A percentile compares a stretch with the other conserved stretches of the same genome.
Conservation (phyloP, 2,329 filamentous ascomycete genomes). For the Cercospora zeina region DNA sequence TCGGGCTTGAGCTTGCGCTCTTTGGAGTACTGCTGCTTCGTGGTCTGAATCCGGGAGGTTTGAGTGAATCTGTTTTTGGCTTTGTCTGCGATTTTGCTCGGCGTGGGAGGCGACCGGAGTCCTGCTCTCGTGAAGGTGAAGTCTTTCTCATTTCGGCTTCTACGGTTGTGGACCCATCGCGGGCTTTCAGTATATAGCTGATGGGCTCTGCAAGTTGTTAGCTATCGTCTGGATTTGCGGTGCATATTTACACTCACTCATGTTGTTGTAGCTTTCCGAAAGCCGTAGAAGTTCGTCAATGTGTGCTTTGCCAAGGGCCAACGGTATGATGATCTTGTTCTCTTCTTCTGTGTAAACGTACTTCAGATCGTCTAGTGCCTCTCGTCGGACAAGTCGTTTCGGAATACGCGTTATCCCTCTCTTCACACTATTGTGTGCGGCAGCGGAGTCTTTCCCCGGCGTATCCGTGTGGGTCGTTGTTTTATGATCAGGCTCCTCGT, state of each 20-base stretch:
- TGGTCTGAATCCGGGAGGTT: not conserved
- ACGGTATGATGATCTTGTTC: not conserved
- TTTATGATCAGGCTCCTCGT: not conserved
- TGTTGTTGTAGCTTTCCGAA: conserved; percentile 7
- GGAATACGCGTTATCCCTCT: conserved; percentile 1
- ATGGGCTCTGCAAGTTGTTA: not conserved
- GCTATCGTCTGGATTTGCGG: not conserved
- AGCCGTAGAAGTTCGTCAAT: conserved; percentile 7
- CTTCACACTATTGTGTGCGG: conserved; percentile 1
- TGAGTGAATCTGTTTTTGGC: not conserved
- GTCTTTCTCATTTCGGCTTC: conserved; percentile 7
- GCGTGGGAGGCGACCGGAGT: not conserved
- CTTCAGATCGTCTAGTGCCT: conserved; percentile 5
- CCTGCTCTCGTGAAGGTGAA: not conserved
- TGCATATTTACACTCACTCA: not conserved
- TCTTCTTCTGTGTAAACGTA: conserved; percentile 9
- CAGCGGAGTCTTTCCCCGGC: not conserved
- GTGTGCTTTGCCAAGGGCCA: conserved; percentile 10
- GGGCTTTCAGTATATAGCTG: conserved; percentile 2
- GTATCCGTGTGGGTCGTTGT: not conserved
- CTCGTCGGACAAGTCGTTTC: conserved; percentile 3
- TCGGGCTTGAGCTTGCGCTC: not conserved
- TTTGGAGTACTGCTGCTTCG: conserved; percentile 6
- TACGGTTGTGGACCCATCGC: conserved; percentile 2
- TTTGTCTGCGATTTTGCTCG: conserved; percentile 6